Conservation (phyloP, 1,139 yeast species). For the Geotrichum fermentans region DNA sequence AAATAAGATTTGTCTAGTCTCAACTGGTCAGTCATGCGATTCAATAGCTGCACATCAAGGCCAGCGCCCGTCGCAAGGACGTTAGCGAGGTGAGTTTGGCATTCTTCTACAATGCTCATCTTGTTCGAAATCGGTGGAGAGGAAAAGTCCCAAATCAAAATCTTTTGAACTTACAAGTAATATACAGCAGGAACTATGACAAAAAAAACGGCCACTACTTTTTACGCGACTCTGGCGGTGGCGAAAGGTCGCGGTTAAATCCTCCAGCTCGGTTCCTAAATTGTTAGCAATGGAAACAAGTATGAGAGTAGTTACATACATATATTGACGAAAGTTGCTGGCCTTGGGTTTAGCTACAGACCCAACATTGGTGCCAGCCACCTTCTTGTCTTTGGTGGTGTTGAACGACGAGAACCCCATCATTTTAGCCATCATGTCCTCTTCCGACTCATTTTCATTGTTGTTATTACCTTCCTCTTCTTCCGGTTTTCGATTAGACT, state of each 20-base stretch:
- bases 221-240: conserved; percentile 30
- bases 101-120: neutral
- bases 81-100: conserved; percentile 11
- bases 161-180: neutral
- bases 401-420: conserved; percentile 67
- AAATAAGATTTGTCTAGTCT: conserved; percentile 22
- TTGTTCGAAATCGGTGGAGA: neutral
- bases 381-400: conserved; percentile 58
- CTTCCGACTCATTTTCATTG: conserved; percentile 28
- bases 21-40: conserved; percentile 22
- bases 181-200: neutral
- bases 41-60: conserved; percentile 21
- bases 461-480: too few species aligned
- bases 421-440: conserved; percentile 38
- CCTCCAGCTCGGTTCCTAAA: conserved; percentile 50
- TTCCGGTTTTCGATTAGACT: neutral
- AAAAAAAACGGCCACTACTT: neutral
- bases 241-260: conserved; percentile 57
- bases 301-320: conserved; percentile 32
- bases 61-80: conserved; percentile 8
- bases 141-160: neutral
- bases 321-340: conserved; percentile 57
- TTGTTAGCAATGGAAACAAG: neutral
- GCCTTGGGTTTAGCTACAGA: conserved; percentile 42
- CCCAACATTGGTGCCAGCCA: conserved; percentile 42